Evolutionary conservation across 1,139 yeast genomes (phyloP).

Genomic region (Protomyces inundatus): DNA sequence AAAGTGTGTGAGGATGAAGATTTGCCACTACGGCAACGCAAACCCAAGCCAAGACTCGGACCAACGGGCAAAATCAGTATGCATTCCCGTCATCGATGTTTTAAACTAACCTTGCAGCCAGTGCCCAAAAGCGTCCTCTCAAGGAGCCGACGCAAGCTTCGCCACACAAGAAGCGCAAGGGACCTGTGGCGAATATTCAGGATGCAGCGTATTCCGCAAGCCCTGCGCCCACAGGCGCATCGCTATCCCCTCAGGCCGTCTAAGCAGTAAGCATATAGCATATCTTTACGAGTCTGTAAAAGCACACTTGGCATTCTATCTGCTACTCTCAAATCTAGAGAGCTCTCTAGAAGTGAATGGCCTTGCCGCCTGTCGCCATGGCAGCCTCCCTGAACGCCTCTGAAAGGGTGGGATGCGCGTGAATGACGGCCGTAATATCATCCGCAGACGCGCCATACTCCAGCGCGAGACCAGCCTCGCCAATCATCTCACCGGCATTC

Average conservation of each 20-base stretch:
- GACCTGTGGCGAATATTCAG: background rate
- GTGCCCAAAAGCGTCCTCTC: slow-evolving; percentile 17
- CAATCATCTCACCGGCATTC: slow-evolving; percentile 99
- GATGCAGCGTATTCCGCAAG: background rate
- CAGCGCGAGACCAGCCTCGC: slow-evolving; percentile 94
- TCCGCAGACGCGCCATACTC: slow-evolving; percentile 99
- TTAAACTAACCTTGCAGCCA: background rate
- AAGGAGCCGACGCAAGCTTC: slow-evolving; percentile 22
- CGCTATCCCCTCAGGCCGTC: background rate
- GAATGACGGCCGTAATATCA: slow-evolving; percentile 95
- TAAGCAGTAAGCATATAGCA: no score
- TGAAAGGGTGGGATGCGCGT: slow-evolving; percentile 96
- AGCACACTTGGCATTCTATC: no score
- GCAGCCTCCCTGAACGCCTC: slow-evolving; percentile 99
- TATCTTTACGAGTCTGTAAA: no score
- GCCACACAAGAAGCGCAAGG: slow-evolving; percentile 15
- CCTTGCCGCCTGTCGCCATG: slow-evolving; percentile 82
- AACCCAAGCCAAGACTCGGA: slow-evolving; percentile 78
- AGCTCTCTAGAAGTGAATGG: slow-evolving; percentile 63
- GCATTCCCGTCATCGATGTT: background rate
- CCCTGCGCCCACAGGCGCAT: background rate
- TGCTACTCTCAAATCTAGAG: no score
- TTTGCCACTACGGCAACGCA: slow-evolving; percentile 66
- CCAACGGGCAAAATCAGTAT: slow-evolving; percentile 76
- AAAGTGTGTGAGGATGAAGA: slow-evolving; percentile 67